phyloP scores from a whole-genome alignment of 2,329 filamentous ascomycete species.

The Pestalotiopsis sp. region DNA sequence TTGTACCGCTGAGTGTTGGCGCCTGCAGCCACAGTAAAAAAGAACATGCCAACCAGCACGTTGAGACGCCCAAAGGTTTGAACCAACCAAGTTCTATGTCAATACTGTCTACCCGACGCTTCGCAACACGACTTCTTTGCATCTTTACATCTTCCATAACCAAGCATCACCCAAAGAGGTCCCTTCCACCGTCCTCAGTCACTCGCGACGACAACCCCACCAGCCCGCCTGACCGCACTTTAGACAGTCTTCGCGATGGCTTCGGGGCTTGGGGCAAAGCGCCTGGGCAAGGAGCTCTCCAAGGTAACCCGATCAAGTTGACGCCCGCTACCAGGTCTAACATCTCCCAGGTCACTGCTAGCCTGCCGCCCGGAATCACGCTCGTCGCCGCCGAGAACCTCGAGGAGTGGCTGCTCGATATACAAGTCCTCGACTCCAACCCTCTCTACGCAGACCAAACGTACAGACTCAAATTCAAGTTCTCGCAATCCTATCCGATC shows the following conservation, averaged over 20 bases:
- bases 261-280: slow-evolving; percentile 53
- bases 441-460: slow-evolving; percentile 80
- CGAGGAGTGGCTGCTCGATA: slow-evolving; percentile 90
- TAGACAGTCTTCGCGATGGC: slow-evolving; percentile 10
- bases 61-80: too few species aligned
- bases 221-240: neutral
- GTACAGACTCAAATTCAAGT: slow-evolving; percentile 86
- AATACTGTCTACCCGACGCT: too few species aligned
- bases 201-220: neutral
- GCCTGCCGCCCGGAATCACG: slow-evolving; percentile 68
- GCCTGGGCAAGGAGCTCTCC: slow-evolving; percentile 58
- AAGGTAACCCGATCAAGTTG: slow-evolving; percentile 43
- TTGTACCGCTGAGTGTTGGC: neutral
- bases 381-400: slow-evolving; percentile 81
- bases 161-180: too few species aligned
- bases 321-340: slow-evolving; percentile 28
- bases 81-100: too few species aligned
- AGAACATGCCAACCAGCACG: neutral
- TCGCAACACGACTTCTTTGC: too few species aligned
- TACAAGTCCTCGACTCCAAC: slow-evolving; percentile 85
- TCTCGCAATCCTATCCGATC: slow-evolving; percentile 84
- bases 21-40: neutral
- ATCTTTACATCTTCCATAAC: too few species aligned
- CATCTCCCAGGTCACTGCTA: slow-evolving; percentile 49
- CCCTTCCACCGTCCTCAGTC: too few species aligned